Conservation (phyloP, 2,329 filamentous ascomycete genomes). For the Nothopassalora personata region DNA sequence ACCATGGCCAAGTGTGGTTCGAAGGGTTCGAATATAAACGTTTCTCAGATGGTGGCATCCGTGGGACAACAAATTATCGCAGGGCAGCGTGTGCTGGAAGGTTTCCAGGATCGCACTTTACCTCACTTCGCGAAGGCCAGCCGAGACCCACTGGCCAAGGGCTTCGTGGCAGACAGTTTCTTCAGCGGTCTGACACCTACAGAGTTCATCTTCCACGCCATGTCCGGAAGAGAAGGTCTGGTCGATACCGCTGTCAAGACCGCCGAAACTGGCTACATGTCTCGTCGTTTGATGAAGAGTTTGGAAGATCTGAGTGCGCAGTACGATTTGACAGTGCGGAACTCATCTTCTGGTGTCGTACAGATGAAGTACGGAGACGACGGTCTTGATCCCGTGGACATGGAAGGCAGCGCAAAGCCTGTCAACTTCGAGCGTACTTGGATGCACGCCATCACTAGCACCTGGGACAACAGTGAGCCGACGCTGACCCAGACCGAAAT, state of each 20-base stretch:
- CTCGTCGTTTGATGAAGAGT: constrained; percentile 94
- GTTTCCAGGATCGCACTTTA: constrained; percentile 90
- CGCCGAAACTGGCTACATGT: constrained; percentile 99
- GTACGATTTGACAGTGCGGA: constrained; percentile 92
- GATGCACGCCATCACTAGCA: constrained; percentile 69
- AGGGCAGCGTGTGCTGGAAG: constrained; percentile 84
- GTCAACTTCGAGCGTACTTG: constrained; percentile 91
- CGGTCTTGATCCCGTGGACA: constrained; percentile 90
- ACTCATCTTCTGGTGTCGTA: constrained; percentile 79
- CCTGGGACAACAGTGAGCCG: constrained; percentile 70
- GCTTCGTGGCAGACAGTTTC: constrained; percentile 96
- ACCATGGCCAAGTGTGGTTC: constrained; percentile 98
- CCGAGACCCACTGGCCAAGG: constrained; percentile 87
- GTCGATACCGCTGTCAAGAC: constrained; percentile 99
- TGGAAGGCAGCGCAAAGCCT: constrained; percentile 90
- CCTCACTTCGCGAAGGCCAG: constrained; percentile 95
- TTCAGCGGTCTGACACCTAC: constrained; percentile 85
- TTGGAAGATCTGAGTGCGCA: constrained; percentile 88
- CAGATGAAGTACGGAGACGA: constrained; percentile 98
- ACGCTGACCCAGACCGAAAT: constrained; percentile 73
- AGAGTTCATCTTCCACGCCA: constrained; percentile 97
- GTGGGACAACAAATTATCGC: constrained; percentile 98
- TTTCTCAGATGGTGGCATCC: constrained; percentile 96
- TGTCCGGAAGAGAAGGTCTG: constrained; percentile 95
- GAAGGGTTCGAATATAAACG: constrained; percentile 96